Base-by-base conservation (phyloP, 176 grass and related monocot genomes). In the Carex pumila region DNA sequence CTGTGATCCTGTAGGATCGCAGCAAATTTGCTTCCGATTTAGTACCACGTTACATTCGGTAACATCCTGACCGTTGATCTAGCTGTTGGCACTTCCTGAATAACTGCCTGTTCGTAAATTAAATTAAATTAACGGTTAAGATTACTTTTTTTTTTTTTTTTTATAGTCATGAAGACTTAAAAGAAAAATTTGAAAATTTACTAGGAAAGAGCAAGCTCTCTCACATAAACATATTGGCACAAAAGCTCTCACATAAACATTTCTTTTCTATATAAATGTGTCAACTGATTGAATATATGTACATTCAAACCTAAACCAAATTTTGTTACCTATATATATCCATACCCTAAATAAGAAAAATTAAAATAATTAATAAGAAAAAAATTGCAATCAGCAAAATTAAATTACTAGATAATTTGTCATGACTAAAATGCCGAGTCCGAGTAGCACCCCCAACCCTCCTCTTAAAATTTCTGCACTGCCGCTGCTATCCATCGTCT, bases 401-500 rank as follows among this genome's bases (percentile, higher is more conserved):
- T 12, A 50, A 31, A 78, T 71, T 61, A 45, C 36, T 10, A 84
- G 53, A 80, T 49, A 63, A 88, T 0, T 6, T 25, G 77, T 80
- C 66, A 91, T 19, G 0, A 61, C 68, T 0, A 84, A 78, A 36
- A 56, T 45, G 4, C 89, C 79, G 3, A 80, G 84, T 58, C 67
- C 76, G 7, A 80, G 84, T 58, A 84, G 85, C 18, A 81, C 19
- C 58, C 14, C 70, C 25, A 90, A 15, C 6, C 37, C 52, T 78
- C 85, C 78, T 77, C 12, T 56, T 34, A 77, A 8, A 15, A 77
- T 56, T 50, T 77, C 50, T 32, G 5, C 73, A 54, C 73, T 56
- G 34, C 6, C 82, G 82, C 59, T 76, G 61, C 68, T 91, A 76
- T 94, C 88, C 83, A 86, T 92, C 83, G 80, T 92, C 56, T 94